Conservation (phyloP, 306 rosid species). For the Acmispon strigosus region DNA sequence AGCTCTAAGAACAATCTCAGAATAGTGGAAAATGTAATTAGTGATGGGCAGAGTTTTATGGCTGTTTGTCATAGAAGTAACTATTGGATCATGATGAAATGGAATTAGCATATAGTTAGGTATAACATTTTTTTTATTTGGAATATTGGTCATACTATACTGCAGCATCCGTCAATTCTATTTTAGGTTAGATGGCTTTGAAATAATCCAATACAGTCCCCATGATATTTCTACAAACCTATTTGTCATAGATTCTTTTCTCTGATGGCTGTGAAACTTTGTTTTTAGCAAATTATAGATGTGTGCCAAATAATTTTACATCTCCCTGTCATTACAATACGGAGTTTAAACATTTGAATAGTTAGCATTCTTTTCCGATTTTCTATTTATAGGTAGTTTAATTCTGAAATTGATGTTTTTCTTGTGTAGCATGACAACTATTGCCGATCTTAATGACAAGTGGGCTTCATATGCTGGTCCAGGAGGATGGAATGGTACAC, state of each 20-base stretch:
- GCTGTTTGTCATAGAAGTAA: neutral
- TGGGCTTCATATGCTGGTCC: conserved; percentile 99
- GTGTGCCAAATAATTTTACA: neutral
- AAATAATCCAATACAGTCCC: neutral
- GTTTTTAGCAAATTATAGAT: neutral
- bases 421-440: conserved; percentile 73
- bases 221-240: neutral
- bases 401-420: conserved; percentile 24
- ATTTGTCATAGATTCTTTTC: neutral
- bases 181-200: neutral
- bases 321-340: neutral
- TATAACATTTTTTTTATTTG: neutral
- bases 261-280: neutral
- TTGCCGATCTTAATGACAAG: conserved; percentile 84
- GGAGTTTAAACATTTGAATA: conserved; percentile 4
- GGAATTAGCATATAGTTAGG: neutral
- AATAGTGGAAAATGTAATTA: neutral
- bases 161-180: neutral
- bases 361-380: neutral
- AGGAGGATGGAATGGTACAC: conserved; percentile 98
- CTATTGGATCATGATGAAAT: conserved; percentile 1
- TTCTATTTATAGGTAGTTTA: neutral
- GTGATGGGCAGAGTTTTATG: neutral
- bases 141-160: neutral
- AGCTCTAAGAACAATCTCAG: neutral